Conservation (phyloP, 73 alveolate species). For the Paramecium pentaurelia region DNA sequence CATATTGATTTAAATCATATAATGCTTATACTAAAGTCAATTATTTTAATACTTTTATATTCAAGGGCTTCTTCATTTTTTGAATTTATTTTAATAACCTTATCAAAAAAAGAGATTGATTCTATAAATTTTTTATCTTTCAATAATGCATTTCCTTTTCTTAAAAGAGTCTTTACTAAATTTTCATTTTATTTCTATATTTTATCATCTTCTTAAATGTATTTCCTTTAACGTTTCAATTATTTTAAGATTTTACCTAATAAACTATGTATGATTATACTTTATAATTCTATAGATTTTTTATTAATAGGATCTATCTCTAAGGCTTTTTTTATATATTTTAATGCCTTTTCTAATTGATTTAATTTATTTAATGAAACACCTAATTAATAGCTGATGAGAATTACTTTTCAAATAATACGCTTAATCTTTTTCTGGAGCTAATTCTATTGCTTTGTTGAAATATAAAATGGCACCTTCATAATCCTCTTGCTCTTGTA, state of each 20-base stretch:
- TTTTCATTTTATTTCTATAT: no score
- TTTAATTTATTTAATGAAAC: not conserved
- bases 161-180: no score
- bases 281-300: no score
- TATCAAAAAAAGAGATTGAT: no score
- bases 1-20: no score
- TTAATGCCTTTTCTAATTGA: not conserved
- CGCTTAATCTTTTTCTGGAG: not conserved
- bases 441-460: not conserved
- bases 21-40: no score
- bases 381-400: not conserved
- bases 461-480: not conserved
- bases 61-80: no score
- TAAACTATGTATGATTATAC: no score
- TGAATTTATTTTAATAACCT: no score
- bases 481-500: not conserved
- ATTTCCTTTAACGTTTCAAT: not conserved
- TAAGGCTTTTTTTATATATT: not conserved
- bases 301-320: not conserved
- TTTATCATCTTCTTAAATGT: not conserved
- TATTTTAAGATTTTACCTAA: not conserved
- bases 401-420: not conserved
- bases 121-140: no score
- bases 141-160: no score
- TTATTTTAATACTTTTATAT: no score